Evolutionary conservation across 1,139 yeast genomes (phyloP).

Genomic region (Taiozyma onychis): DNA sequence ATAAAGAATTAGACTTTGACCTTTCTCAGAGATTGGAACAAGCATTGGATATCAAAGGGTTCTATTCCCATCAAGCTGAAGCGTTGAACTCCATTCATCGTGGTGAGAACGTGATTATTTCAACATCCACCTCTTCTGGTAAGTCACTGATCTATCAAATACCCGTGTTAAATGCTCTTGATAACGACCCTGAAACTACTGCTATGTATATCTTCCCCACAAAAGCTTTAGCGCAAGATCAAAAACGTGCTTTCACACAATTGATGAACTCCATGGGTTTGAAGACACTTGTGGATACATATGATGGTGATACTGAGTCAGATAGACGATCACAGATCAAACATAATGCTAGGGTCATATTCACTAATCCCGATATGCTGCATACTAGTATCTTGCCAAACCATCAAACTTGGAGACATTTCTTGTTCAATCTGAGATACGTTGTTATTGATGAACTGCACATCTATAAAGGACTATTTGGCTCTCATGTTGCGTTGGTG

Average conservation of each 20-base stretch:
- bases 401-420: conserved; percentile 65
- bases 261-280: conserved; percentile 45
- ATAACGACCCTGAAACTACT: conserved; percentile 50
- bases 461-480: conserved; percentile 84
- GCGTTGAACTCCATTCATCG: conserved; percentile 57
- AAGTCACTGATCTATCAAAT: conserved; percentile 87
- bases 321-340: conserved; percentile 48
- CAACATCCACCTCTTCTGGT: conserved; percentile 95
- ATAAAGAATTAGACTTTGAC: conserved; percentile 34
- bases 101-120: conserved; percentile 67
- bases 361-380: conserved; percentile 92
- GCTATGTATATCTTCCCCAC: conserved; percentile 93
- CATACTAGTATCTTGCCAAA: conserved; percentile 82
- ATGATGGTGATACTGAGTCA: conserved; percentile 86
- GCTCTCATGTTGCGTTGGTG: conserved; percentile 83
- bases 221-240: conserved; percentile 96
- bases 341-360: conserved; percentile 65
- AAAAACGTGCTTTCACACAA: conserved; percentile 66
- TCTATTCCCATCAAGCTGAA: conserved; percentile 77
- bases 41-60: conserved; percentile 42
- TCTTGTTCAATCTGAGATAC: conserved; percentile 55
- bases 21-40: conserved; percentile 41
- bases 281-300: conserved; percentile 57
- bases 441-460: conserved; percentile 91
- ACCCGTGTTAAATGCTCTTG: conserved; percentile 58